phyloP scores from a whole-genome alignment of 2,329 filamentous ascomycete species.

The Calonectria ilicicola region DNA sequence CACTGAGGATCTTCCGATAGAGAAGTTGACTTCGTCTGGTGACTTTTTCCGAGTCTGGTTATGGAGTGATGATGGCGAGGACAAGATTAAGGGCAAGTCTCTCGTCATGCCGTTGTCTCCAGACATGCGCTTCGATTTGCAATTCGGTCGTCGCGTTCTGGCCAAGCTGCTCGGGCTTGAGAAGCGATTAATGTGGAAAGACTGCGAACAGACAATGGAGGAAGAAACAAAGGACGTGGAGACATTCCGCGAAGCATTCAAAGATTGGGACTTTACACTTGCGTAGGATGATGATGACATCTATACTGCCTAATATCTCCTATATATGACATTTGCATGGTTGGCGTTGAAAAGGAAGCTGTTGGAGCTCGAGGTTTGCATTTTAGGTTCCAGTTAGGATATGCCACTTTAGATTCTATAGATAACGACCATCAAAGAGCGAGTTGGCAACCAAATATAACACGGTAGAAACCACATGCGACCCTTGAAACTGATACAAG shows the following conservation, averaged over 20 bases:
- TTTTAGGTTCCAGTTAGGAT: not conserved
- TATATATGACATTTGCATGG: constrained; percentile 19
- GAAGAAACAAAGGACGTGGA: constrained; percentile 85
- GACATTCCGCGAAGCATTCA: constrained; percentile 84
- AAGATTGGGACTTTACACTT: constrained; percentile 85
- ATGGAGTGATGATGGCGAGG: constrained; percentile 72
- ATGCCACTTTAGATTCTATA: not conserved
- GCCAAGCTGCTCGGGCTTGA: constrained; percentile 89
- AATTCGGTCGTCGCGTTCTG: constrained; percentile 89
- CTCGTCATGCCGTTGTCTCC: constrained; percentile 80
- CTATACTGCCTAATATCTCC: constrained; percentile 22
- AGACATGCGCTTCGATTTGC: constrained; percentile 85
- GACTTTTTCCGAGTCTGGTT: constrained; percentile 89
- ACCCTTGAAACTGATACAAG: not conserved
- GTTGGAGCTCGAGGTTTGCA: not conserved
- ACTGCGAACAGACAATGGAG: constrained; percentile 80
- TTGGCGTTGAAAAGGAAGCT: constrained; percentile 33
- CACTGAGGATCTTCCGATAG: constrained; percentile 61
- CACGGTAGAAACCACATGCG: not conserved
- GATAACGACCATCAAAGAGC: not conserved
- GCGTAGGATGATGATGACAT: constrained; percentile 21
- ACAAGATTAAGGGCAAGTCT: constrained; percentile 69
- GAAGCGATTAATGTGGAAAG: constrained; percentile 83
- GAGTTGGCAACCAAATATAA: not conserved
- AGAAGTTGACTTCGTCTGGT: constrained; percentile 58